Base-by-base conservation (phyloP, 352 stramenopile genomes). In the Pythium aristosporum region DNA sequence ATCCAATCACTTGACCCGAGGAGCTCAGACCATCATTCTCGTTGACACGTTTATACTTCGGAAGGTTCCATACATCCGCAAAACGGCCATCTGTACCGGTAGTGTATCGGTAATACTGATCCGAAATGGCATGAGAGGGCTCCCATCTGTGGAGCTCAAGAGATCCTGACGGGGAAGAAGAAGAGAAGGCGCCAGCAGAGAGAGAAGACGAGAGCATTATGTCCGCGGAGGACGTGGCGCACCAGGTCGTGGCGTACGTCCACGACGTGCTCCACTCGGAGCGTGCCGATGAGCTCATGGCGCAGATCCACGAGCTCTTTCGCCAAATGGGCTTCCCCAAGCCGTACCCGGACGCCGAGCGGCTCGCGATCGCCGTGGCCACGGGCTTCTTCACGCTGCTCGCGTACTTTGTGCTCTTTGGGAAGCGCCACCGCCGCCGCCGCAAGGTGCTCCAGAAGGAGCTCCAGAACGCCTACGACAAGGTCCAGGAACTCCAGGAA, bases 341-440 rank as follows among this genome's bases (percentile, higher is more conserved):
- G 69, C 87, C 87, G 61, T 96, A 96, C 50, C 87, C 87, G 57
- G 87, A 96, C 56, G 87, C 87, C 12, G 87, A 96, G 71, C 87
- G 87, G 0, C 70, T 93, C 32, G 85, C 85, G 37, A 96, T 96
- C 64, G 86, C 87, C 41, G 44, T 96, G 20, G 74, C 86, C 20
- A 96, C 87, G 0, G 85, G 84, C 9, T 61, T 92, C 43, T 92
- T 92, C 55, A 96, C 87, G 65, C 61, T 96, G 53, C 58, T 96
- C 42, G 77, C 79, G 34, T 96, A 96, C 75, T 96, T 94, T 73
- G 78, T 96, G 71, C 81, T 96, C 13, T 96, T 94, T 61, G 87
- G 87, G 54, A 94, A 94, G 67, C 87, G 87, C 62, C 87, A 96
- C 51, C 87, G 83, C 46, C 74, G 79, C 32, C 76, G 83, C 41